These are phyloP conservation scores for Hawksworthiomyces lignivorus DNA, from an alignment of 2,329 filamentous ascomycete genomes.

Conservation along the genomic window DNA sequence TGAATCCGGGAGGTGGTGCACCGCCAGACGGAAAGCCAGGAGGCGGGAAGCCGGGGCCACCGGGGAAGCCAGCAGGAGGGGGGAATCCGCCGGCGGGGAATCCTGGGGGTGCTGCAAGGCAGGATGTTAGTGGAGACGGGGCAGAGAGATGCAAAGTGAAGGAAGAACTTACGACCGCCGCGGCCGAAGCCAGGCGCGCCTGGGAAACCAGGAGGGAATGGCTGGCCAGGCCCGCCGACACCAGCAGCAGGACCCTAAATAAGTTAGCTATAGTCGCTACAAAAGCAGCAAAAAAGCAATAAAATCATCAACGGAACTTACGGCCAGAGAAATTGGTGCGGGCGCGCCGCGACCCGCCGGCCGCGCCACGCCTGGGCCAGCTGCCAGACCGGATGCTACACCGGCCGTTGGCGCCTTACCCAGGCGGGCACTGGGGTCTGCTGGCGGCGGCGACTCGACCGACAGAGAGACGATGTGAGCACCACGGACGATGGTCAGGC, in stretches of 20 bases:
- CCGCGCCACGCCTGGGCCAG: slow-evolving; percentile 83
- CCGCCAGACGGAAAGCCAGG: slow-evolving; percentile 37
- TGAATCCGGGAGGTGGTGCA: slow-evolving; percentile 62
- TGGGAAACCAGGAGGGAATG: slow-evolving; percentile 44
- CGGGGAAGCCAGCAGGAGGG: slow-evolving; percentile 42
- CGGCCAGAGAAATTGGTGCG: slow-evolving; percentile 71
- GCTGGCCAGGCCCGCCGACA: slow-evolving; percentile 63
- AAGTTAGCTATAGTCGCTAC: slow-evolving; percentile 15
- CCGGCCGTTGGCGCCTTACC: slow-evolving; percentile 67
- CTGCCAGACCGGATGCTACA: slow-evolving; percentile 61
- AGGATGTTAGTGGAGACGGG: slow-evolving; percentile 24
- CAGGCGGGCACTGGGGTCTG: slow-evolving; percentile 83
- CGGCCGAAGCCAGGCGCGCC: slow-evolving; percentile 45
- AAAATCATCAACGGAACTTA: slow-evolving; percentile 34
- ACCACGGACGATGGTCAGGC: slow-evolving; percentile 87
- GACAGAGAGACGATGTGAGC: slow-evolving; percentile 92
- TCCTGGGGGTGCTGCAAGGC: slow-evolving; percentile 30
- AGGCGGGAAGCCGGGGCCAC: slow-evolving; percentile 18
- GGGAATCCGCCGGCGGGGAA: slow-evolving; percentile 31
- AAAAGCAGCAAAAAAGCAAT: background rate
- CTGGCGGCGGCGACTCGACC: slow-evolving; percentile 90
- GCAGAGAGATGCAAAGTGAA: slow-evolving; percentile 6
- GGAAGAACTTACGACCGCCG: slow-evolving; percentile 43
- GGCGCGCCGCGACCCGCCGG: slow-evolving; percentile 76
- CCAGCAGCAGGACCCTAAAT: slow-evolving; percentile 70